Conservation (phyloP, 345 rosid species). For the Hibiscus mutabilis region DNA sequence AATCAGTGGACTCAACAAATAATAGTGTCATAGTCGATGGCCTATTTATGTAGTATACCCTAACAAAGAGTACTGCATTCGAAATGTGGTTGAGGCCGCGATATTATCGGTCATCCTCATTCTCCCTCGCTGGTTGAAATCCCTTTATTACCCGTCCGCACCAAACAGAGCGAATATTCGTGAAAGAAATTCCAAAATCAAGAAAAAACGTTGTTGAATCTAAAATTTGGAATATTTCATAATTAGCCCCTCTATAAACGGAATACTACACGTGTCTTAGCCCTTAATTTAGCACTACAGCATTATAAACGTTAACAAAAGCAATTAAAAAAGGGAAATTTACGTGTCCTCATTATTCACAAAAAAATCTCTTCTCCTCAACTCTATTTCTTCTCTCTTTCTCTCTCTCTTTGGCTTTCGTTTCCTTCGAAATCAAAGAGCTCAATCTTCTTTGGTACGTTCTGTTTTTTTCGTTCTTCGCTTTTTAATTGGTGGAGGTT, state of each 20-base stretch:
- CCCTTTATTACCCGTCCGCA: background rate
- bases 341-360: background rate
- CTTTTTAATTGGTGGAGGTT: background rate
- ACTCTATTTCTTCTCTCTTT: background rate
- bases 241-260: background rate
- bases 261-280: background rate
- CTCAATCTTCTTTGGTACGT: slow-evolving; percentile 32
- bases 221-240: background rate
- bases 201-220: background rate
- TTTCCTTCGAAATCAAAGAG: slow-evolving; percentile 34
- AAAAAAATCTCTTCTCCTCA: too few relatives aligned
- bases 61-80: background rate
- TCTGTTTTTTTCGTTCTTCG: background rate
- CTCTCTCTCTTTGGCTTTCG: slow-evolving; percentile 23
- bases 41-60: too few relatives aligned
- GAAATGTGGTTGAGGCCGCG: background rate
- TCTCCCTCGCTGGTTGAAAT: background rate
- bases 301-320: background rate
- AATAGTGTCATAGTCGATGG: too few relatives aligned
- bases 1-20: too few relatives aligned
- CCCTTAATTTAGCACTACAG: background rate
- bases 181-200: background rate
- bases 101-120: background rate
- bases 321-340: background rate
- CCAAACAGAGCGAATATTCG: background rate